Evolutionary conservation across 2,329 filamentous ascomycete genomes (phyloP).

Genomic region (Paecilomyces variotii): DNA sequence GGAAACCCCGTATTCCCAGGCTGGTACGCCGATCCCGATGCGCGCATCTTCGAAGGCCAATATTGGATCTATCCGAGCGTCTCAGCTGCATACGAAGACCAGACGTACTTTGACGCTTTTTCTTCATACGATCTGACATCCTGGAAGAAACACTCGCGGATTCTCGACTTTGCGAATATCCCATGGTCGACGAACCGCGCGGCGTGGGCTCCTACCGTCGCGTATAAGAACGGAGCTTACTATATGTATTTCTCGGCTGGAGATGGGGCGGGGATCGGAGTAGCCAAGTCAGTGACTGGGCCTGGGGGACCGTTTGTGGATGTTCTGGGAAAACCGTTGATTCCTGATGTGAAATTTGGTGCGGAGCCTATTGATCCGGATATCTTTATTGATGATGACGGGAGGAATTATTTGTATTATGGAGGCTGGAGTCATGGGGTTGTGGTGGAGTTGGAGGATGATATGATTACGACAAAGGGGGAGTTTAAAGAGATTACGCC

Average conservation of each 20-base stretch:
- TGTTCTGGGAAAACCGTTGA: conserved; percentile 34
- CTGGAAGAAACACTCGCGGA: conserved; percentile 41
- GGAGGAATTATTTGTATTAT: conserved; percentile 38
- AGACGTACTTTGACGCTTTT: conserved; percentile 46
- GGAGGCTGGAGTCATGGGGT: conserved; percentile 38
- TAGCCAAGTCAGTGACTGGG: conserved; percentile 25
- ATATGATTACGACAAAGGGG: conserved; percentile 40
- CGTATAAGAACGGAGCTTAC: conserved; percentile 38
- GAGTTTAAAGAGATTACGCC: conserved; percentile 42
- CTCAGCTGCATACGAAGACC: conserved; percentile 38
- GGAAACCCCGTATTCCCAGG: conserved; percentile 43
- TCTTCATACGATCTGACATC: conserved; percentile 42
- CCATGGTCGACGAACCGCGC: conserved; percentile 39
- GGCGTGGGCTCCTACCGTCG: conserved; percentile 43
- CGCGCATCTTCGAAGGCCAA: conserved; percentile 36
- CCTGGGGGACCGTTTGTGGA: conserved; percentile 37
- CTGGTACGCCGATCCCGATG: conserved; percentile 47
- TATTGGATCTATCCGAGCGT: conserved; percentile 46
- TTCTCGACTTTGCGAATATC: conserved; percentile 34
- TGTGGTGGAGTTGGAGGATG: conserved; percentile 35
- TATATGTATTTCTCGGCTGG: conserved; percentile 47
- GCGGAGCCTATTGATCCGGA: conserved; percentile 44
- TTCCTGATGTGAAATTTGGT: conserved; percentile 38
- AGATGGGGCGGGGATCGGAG: conserved; percentile 40
- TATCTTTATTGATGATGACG: conserved; percentile 37